These are phyloP conservation scores for Rhizopogon vesiculosus DNA, from an alignment of 768 basidiomycete genomes.

Conservation along the genomic window DNA sequence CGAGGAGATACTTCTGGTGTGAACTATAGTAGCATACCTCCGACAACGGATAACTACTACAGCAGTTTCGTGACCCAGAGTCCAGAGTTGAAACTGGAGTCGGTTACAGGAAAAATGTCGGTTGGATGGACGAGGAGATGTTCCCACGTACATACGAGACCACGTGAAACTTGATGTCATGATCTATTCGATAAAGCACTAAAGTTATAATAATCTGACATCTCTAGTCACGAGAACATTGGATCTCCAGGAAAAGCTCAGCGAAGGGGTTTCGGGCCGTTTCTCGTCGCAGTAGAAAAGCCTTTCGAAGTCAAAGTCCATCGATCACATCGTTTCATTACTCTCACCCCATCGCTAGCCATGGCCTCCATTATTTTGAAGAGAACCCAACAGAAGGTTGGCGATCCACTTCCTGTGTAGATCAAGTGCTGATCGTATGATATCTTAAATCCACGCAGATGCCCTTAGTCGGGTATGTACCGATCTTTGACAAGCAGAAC, in stretches of 20 bases:
- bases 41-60: background rate
- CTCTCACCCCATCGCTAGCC: conserved; percentile 5
- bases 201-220: conserved; percentile 2
- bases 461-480: conserved; percentile 59
- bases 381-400: conserved; percentile 56
- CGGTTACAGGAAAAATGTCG: too few species aligned
- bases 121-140: too few species aligned
- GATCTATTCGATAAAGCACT: too few species aligned
- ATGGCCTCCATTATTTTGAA: conserved; percentile 55
- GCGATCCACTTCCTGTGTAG: conserved; percentile 3
- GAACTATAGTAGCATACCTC: background rate
- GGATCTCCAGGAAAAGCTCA: background rate
- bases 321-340: background rate
- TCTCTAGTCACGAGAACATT: conserved; percentile 4
- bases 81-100: too few species aligned
- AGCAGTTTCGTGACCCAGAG: too few species aligned
- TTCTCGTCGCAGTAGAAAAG: background rate
- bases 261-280: conserved; percentile 9
- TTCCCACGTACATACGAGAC: too few species aligned
- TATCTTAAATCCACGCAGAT: conserved; percentile 37
- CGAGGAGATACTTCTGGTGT: background rate
- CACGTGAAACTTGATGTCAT: too few species aligned
- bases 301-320: conserved; percentile 3
- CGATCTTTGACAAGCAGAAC: conserved; percentile 6
- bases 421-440: background rate